Base-by-base conservation (phyloP, 164 flowering plant species). In the Euptelea pleiosperma region DNA sequence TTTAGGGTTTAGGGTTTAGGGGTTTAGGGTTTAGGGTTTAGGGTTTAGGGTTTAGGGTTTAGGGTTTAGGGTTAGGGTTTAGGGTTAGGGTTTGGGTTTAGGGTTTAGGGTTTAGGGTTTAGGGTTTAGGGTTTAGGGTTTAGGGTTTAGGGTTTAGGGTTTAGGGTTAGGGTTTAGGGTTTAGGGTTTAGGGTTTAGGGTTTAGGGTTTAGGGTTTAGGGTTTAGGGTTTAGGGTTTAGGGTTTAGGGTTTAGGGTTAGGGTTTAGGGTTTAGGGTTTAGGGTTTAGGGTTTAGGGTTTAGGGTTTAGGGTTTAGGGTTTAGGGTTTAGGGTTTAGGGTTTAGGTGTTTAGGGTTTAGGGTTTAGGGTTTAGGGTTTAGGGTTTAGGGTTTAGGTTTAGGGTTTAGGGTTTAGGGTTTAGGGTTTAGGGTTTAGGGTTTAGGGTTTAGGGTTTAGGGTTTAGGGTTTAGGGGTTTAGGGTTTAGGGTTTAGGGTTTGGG, bases 321-420 rank as follows among this genome's bases (percentile, higher is more conserved):
- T 40, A 40, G 43, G 43, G 43, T 5, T 40, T 40, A 40, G 43
- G 43, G 43, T 5, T 40, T 40, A 16, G 43, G 43, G 14, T 40
- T 11, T n/a, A n/a, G n/a, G n/a, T 28, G 53, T 25, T 49, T 49
- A 25, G 33, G 55, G 55, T 26, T 49, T 49, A 25, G 34, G 53
- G 53, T 25, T 49, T 49, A 25, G 34, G 53, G 53, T 25, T 49
- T 49, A 9, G 34, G 53, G 53, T 25, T 49, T 49, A 25, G 34
- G 53, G 53, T 25, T 49, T 49, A 25, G 34, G 53, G 53, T 25
- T 49, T 49, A 25, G n/a, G n/a, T n/a, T n/a, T n/a, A n/a, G n/a
- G n/a, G n/a, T n/a, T n/a, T n/a, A 12, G 43, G 43, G 43, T 40
- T 40, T 40, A 12, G 43, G 43, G 43, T 40, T 40, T 12, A 40